phyloP scores from a whole-genome alignment of 148 eudicot species.

The Rhododendron ferrugineum region DNA sequence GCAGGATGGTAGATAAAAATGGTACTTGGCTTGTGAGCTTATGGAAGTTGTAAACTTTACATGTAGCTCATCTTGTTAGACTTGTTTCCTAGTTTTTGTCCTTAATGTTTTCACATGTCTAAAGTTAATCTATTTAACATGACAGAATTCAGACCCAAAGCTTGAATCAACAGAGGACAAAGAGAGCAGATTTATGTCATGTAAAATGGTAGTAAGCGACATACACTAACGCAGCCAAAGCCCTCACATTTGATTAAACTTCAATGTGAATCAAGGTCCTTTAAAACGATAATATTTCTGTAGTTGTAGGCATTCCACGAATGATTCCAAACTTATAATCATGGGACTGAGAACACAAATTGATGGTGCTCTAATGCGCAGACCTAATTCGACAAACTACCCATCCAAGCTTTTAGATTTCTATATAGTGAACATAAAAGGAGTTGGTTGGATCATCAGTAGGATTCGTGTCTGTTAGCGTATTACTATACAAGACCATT shows the following conservation, averaged over 20 bases:
- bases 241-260: too few relatives aligned
- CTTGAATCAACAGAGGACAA: not conserved
- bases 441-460: not conserved
- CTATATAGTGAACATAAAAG: too few relatives aligned
- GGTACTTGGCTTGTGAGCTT: too few relatives aligned
- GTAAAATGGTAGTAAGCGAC: not conserved
- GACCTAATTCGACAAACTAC: not conserved
- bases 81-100: not conserved
- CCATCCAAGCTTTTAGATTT: not conserved
- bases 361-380: not conserved
- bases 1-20: too few relatives aligned
- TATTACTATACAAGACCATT: too few relatives aligned
- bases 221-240: too few relatives aligned
- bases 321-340: not conserved
- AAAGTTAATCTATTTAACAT: not conserved
- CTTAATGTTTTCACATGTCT: not conserved
- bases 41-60: not conserved
- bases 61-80: not conserved
- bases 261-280: not conserved
- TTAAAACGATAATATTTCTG: not conserved
- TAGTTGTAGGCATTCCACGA: not conserved
- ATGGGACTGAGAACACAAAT: not conserved
- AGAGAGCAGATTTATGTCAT: not conserved
- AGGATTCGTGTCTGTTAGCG: too few relatives aligned
- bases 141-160: not conserved